These are phyloP conservation scores for Daldinia eschscholtzii DNA, from an alignment of 2,329 filamentous ascomycete species.

Conservation along the genomic window DNA sequence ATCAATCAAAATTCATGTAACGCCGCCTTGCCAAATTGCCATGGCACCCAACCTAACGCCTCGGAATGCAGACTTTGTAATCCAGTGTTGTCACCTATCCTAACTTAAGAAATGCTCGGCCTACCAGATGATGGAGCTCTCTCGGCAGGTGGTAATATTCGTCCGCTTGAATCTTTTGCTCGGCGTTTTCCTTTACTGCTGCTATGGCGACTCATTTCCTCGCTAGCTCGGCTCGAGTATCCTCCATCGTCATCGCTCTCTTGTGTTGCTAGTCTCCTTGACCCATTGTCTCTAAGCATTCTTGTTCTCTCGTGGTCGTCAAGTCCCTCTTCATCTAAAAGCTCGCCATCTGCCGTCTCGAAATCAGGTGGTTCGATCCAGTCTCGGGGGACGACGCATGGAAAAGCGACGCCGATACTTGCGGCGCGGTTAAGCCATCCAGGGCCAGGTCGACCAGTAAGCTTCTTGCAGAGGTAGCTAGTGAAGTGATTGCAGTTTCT, in stretches of 20 bases:
- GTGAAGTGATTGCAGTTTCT: constrained; percentile 94
- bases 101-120: constrained; percentile 52
- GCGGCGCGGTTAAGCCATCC: constrained; percentile 86
- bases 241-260: constrained; percentile 40
- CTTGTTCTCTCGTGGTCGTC: constrained; percentile 64
- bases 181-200: constrained; percentile 59
- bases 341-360: constrained; percentile 77
- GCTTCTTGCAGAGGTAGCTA: constrained; percentile 76
- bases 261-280: constrained; percentile 46
- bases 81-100: constrained; percentile 36
- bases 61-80: constrained; percentile 31
- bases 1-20: constrained; percentile 47
- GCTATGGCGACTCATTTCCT: constrained; percentile 44
- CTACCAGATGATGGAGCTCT: constrained; percentile 58
- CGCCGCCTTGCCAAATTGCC: constrained; percentile 38
- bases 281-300: constrained; percentile 64
- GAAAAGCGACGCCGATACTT: constrained; percentile 83
- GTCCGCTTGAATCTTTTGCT: constrained; percentile 64
- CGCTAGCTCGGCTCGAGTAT: constrained; percentile 31
- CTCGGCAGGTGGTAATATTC: constrained; percentile 65
- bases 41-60: constrained; percentile 42
- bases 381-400: constrained; percentile 84
- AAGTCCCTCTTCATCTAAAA: constrained; percentile 65
- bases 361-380: constrained; percentile 86
- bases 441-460: constrained; percentile 78